These are phyloP conservation scores for Cucurbita moschata DNA, from an alignment of 306 rosid genomes.

Conservation along the genomic window DNA sequence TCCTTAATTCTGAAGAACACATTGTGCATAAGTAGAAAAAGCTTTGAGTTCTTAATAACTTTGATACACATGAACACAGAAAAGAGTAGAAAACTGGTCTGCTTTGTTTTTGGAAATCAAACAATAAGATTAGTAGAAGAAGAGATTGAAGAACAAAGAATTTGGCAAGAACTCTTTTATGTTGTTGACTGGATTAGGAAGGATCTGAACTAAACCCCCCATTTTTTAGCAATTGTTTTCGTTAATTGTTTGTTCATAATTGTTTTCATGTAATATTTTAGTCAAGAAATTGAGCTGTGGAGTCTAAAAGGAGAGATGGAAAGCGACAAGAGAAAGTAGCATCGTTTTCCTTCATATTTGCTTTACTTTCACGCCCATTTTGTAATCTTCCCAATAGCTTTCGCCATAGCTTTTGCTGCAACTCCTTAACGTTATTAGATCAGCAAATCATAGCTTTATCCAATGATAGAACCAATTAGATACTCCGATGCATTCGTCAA, in stretches of 20 bases:
- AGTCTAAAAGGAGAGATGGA: background rate
- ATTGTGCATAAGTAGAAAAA: background rate
- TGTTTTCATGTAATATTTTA: background rate
- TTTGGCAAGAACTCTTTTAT: background rate
- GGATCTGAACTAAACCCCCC: background rate
- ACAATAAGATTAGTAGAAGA: background rate
- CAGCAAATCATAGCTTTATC: background rate
- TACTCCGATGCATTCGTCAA: too few relatives aligned
- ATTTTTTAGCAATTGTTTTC: background rate
- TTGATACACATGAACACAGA: background rate
- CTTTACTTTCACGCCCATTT: background rate
- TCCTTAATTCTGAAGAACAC: background rate
- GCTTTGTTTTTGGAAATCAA: background rate
- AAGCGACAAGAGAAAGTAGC: background rate
- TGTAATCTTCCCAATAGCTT: background rate
- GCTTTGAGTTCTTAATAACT: background rate
- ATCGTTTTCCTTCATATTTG: background rate
- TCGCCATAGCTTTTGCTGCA: background rate
- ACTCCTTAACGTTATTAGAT: background rate
- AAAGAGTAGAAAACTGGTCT: background rate
- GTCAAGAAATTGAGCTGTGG: background rate
- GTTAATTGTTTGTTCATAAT: background rate
- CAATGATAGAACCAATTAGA: too few relatives aligned
- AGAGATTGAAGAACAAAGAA: background rate
- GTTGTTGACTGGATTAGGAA: background rate